phyloP scores from a whole-genome alignment of 1,284 basidiomycete species.

The Cutaneotrichosporon sp. region DNA sequence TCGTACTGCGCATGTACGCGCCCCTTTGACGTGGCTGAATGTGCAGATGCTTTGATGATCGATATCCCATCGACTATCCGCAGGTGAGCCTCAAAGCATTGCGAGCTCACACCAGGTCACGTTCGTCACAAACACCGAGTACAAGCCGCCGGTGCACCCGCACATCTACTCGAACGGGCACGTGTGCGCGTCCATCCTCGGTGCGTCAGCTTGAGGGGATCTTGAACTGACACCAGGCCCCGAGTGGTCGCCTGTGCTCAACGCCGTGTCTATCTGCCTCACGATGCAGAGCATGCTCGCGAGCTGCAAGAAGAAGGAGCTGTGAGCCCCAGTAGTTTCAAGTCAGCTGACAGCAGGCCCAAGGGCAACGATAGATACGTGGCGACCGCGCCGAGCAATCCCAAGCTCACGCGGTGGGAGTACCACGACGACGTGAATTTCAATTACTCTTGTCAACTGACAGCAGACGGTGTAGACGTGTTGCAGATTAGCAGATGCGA shows the following conservation, averaged over 20 bases:
- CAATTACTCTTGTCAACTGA: background rate
- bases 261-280: constrained; percentile 50
- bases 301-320: constrained; percentile 49
- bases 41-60: constrained; percentile 30
- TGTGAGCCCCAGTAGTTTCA: constrained; percentile 30
- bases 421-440: constrained; percentile 52
- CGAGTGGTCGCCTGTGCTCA: constrained; percentile 53
- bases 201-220: constrained; percentile 23
- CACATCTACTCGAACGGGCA: constrained; percentile 54
- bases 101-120: constrained; percentile 47
- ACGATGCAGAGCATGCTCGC: constrained; percentile 56
- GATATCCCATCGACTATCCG: constrained; percentile 53
- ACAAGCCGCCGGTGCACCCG: constrained; percentile 50
- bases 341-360: constrained; percentile 34
- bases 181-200: constrained; percentile 52
- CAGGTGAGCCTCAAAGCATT: constrained; percentile 38
- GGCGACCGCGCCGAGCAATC: constrained; percentile 45
- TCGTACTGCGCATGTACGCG: constrained; percentile 36
- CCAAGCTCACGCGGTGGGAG: constrained; percentile 49
- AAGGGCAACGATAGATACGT: constrained; percentile 52
- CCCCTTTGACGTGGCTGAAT: background rate
- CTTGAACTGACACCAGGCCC: constrained; percentile 32
- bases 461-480: constrained; percentile 19
- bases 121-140: constrained; percentile 41
- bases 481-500: background rate